Evolutionary conservation across 176 grass and related monocot species (phyloP).

Genomic region (Neostapfia colusana): DNA sequence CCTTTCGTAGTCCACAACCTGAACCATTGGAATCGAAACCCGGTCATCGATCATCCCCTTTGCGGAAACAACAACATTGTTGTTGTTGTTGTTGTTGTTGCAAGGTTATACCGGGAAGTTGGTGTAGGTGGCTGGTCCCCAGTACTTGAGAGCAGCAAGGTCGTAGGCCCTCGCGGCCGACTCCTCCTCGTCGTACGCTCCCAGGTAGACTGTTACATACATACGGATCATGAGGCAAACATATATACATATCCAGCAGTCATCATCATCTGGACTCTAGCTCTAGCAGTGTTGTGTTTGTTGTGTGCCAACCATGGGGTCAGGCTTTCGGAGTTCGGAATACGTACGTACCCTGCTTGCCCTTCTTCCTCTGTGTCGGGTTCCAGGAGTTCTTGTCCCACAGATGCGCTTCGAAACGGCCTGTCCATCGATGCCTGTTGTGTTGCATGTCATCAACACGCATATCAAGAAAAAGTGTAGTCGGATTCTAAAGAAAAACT

Average conservation of each 20-base stretch:
- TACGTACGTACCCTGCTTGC: constrained; percentile 64
- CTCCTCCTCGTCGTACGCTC: constrained; percentile 72
- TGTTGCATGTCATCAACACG: not conserved
- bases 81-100: too few relatives aligned
- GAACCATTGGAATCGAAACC: not conserved
- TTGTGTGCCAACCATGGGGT: not conserved
- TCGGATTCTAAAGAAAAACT: not conserved
- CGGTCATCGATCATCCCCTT: too few relatives aligned
- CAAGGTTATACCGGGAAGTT: constrained; percentile 52
- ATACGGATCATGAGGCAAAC: not conserved
- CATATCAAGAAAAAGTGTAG: not conserved
- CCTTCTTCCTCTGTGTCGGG: constrained; percentile 68
- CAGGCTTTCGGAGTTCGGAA: not conserved
- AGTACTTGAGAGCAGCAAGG: constrained; percentile 73
- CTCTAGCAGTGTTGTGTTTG: too few relatives aligned
- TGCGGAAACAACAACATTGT: too few relatives aligned
- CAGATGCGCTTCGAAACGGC: constrained; percentile 66
- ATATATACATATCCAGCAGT: not conserved
- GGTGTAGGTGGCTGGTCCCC: constrained; percentile 62
- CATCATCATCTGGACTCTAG: not conserved
- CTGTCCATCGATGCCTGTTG: constrained; percentile 72
- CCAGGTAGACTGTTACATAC: constrained; percentile 66
- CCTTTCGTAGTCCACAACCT: constrained; percentile 65
- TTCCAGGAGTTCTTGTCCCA: constrained; percentile 82
- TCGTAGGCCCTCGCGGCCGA: constrained; percentile 71